Evolutionary conservation across 2,329 filamentous ascomycete genomes (phyloP).

Genomic region (Coniochaeta ligniaria): DNA sequence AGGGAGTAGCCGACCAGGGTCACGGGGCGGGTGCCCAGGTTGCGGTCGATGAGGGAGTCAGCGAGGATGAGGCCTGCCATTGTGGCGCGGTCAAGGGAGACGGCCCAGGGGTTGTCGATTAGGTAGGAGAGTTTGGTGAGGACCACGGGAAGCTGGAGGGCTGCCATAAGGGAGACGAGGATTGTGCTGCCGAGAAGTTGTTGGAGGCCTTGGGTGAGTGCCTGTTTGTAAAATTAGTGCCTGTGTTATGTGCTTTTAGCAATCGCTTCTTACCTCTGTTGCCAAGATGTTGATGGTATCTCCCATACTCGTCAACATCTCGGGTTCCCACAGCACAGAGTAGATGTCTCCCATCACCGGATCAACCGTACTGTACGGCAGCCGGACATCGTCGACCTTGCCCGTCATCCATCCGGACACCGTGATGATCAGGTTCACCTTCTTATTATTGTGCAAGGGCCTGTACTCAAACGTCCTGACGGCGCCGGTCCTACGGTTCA

Average conservation of each 20-base stretch:
- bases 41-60: slow-evolving; percentile 86
- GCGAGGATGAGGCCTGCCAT: slow-evolving; percentile 86
- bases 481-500: slow-evolving; percentile 79
- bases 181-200: slow-evolving; percentile 90
- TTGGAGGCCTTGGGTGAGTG: slow-evolving; percentile 90
- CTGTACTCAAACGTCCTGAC: slow-evolving; percentile 97
- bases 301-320: slow-evolving; percentile 97
- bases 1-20: slow-evolving; percentile 94
- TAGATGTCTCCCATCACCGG: slow-evolving; percentile 98
- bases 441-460: slow-evolving; percentile 95
- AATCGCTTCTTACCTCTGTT: slow-evolving; percentile 63
- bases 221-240: slow-evolving; percentile 39
- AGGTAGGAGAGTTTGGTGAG: slow-evolving; percentile 91
- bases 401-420: slow-evolving; percentile 98
- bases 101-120: slow-evolving; percentile 97
- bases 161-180: slow-evolving; percentile 82
- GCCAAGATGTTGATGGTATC: slow-evolving; percentile 97
- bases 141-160: slow-evolving; percentile 84
- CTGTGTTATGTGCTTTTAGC: too few species aligned
- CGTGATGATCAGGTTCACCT: slow-evolving; percentile 91
- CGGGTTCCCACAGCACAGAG: slow-evolving; percentile 93
- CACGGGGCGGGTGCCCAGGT: slow-evolving; percentile 82
- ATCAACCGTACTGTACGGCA: slow-evolving; percentile 94
- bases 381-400: slow-evolving; percentile 89
- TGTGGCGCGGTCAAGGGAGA: slow-evolving; percentile 87